Conservation (phyloP, 2,329 filamentous ascomycete species). For the Colletotrichum sp. region DNA sequence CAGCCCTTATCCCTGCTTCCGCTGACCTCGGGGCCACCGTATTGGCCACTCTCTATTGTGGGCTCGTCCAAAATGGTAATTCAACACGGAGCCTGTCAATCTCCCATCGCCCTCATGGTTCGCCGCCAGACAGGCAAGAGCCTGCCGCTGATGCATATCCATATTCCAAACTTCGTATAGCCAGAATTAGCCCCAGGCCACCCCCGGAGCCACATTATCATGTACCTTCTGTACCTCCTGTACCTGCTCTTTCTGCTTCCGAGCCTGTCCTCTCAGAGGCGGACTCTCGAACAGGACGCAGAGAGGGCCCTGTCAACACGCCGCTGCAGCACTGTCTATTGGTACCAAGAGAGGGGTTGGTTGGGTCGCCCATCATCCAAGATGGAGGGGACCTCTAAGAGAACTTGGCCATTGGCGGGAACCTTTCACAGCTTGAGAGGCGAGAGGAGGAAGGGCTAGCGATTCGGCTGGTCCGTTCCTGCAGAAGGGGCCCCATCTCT, state of each 20-base stretch:
- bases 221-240: background rate
- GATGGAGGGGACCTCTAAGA: background rate
- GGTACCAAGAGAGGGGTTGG: constrained; percentile 14
- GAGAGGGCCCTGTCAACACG: background rate
- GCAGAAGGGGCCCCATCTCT: constrained; percentile 12
- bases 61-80: constrained; percentile 16
- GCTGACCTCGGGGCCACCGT: constrained; percentile 11
- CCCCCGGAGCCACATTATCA: constrained; percentile 14
- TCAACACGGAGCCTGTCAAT: constrained; percentile 14
- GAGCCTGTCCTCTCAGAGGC: background rate
- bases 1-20: background rate
- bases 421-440: background rate
- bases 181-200: constrained; percentile 19
- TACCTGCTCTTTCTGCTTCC: background rate
- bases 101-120: constrained; percentile 19
- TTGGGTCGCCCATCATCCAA: background rate
- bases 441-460: background rate
- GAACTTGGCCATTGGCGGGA: background rate
- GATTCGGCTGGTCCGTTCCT: constrained; percentile 19
- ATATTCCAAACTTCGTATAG: constrained; percentile 23
- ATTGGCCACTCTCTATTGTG: constrained; percentile 15
- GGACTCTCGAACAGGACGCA: background rate
- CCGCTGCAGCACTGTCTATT: background rate
- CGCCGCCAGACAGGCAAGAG: constrained; percentile 17
- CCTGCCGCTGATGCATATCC: constrained; percentile 18